Base-by-base conservation (phyloP, 768 basidiomycete genomes). In the Crassisporium funariophilum region DNA sequence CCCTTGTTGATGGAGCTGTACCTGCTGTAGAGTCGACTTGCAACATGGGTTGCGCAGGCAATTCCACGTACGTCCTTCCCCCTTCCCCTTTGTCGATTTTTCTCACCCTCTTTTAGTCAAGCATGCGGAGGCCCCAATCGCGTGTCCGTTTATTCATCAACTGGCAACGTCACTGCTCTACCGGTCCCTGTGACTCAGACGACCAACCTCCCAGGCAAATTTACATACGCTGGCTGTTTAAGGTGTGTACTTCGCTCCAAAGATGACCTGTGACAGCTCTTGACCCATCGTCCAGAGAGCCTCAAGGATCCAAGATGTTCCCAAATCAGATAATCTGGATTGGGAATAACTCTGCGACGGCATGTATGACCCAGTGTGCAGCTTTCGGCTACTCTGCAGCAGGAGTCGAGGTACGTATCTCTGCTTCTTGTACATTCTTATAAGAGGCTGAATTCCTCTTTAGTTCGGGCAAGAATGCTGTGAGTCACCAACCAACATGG, bases 41-140 rank as follows among this genome's bases (percentile, higher is more conserved):
- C 59, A 80, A 77, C 60, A 88, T 86, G 85, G 74, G 72, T 0
- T 95, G 92, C 50, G 75, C 75, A 13, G 92, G 89, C 17, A 84
- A 82, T 47, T 29, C 79, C 9, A 72, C 77, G 87, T 86, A 52
- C 55, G 83, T 61, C 0, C 33, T 50, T n/a, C 50, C 24, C n/a
- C 41, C 6, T 33, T 41, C 34, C 8, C 1, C 19, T 48, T 23
- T 4, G 4, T 23, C 16, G 35, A n/a, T 8, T 38, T 7, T 45
- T 25, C 41, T 27, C 34, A 12, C 13, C 11, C 37, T 47, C 21
- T 4, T 25, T 20, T 48, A 84, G 83, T 10, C 74, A 85, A 61
- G 79, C 81, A 33, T 91, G 88, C 51, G 89, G 89, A 59, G 89
- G 82, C 5, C 78, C 82, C 1, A 83, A 83, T 57, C 76, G 80